phyloP scores from a whole-genome alignment of 1,284 basidiomycete species.

The Cryptococcus jaspeensis region DNA sequence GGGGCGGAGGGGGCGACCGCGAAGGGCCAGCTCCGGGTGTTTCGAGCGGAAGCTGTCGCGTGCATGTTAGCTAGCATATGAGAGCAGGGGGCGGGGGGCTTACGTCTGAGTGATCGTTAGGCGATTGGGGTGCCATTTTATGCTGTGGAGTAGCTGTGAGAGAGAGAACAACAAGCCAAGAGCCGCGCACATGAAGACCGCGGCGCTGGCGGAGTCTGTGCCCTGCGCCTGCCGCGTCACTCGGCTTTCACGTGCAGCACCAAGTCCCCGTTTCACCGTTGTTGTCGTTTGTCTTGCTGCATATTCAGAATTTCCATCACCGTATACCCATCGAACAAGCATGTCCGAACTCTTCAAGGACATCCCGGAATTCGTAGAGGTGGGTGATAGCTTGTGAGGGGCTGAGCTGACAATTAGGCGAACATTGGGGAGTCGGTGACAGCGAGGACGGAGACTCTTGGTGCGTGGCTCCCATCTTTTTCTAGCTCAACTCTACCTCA shows the following conservation, averaged over 20 bases:
- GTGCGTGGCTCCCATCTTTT: slow-evolving; percentile 56
- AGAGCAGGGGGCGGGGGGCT: not conserved
- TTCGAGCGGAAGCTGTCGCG: slow-evolving; percentile 10
- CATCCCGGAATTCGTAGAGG: slow-evolving; percentile 70
- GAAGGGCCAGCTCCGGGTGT: slow-evolving; percentile 37
- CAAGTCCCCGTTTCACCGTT: not conserved
- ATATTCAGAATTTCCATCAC: not conserved
- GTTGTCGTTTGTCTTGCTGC: not conserved
- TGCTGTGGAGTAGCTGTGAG: not conserved
- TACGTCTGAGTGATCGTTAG: slow-evolving; percentile 10
- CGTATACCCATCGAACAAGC: slow-evolving; percentile 7
- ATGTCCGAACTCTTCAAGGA: slow-evolving; percentile 59
- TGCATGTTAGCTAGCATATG: no score
- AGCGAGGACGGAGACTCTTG: slow-evolving; percentile 86
- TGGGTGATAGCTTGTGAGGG: slow-evolving; percentile 33
- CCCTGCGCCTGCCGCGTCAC: not conserved
- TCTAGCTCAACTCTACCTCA: no score
- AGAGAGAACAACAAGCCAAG: not conserved
- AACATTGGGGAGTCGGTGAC: slow-evolving; percentile 87
- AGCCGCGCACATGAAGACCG: not conserved
- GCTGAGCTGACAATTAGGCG: slow-evolving; percentile 57
- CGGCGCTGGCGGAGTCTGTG: not conserved
- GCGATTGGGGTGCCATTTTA: slow-evolving; percentile 3
- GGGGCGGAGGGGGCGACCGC: not conserved
- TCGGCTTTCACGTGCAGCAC: no score